Conservation (phyloP, 129 eudicot species). For the Helianthus annuus region DNA sequence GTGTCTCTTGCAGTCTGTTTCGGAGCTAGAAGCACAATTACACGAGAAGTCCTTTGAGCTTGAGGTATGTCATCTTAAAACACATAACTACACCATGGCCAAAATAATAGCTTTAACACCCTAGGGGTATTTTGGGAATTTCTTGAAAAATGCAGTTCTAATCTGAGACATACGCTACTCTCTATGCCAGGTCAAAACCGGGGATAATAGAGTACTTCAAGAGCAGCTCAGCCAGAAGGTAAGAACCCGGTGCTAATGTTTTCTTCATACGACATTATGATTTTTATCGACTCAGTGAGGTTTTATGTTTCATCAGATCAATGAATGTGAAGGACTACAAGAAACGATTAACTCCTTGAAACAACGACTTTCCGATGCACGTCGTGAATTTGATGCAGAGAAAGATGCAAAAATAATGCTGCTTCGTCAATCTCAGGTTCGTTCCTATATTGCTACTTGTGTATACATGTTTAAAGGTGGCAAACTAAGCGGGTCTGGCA, state of each 20-base stretch:
- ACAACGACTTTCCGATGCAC: constrained; percentile 64
- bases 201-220: constrained; percentile 84
- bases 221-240: constrained; percentile 96
- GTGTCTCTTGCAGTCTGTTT: constrained; percentile 51
- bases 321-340: constrained; percentile 71
- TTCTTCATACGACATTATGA: background rate
- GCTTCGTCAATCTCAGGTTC: constrained; percentile 69
- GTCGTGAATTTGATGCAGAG: constrained; percentile 32
- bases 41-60: constrained; percentile 93
- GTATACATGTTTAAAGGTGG: constrained; percentile 6
- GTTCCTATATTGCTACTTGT: background rate
- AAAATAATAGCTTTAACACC: background rate
- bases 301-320: constrained; percentile 44
- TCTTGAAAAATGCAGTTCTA: background rate
- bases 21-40: constrained; percentile 70
- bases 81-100: background rate
- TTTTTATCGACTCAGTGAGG: background rate
- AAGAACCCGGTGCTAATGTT: background rate
- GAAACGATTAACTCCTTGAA: constrained; percentile 63
- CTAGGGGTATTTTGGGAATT: background rate
- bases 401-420: constrained; percentile 30
- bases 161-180: constrained; percentile 23
- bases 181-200: constrained; percentile 71
- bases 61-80: constrained; percentile 56
- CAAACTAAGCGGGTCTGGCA: background rate